These are phyloP conservation scores for Hypoxylon sp. DNA, from an alignment of 2,329 filamentous ascomycete genomes.

Conservation along the genomic window DNA sequence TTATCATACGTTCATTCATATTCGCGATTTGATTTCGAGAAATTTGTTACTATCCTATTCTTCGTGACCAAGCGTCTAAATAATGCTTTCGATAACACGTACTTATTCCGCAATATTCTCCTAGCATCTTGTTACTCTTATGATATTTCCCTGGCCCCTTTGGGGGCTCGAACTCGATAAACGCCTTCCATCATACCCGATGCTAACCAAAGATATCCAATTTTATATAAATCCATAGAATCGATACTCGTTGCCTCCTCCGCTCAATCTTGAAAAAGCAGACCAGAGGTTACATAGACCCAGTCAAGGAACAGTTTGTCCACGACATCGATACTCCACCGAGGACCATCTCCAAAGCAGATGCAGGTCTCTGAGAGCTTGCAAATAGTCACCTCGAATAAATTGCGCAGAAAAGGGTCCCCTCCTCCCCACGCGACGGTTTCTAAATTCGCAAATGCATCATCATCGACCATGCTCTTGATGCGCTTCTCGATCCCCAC, in stretches of 20 bases:
- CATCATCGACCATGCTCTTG: constrained; percentile 18
- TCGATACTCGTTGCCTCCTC: background rate
- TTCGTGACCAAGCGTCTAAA: too few species aligned
- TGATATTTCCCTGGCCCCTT: too few species aligned
- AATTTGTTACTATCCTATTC: too few species aligned
- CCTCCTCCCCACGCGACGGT: constrained; percentile 25
- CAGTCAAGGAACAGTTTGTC: constrained; percentile 37
- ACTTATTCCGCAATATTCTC: too few species aligned
- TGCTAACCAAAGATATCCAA: background rate
- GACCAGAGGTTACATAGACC: constrained; percentile 26
- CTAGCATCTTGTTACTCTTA: too few species aligned
- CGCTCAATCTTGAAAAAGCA: constrained; percentile 2
- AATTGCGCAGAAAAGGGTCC: constrained; percentile 15
- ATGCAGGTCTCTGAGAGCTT: constrained; percentile 37
- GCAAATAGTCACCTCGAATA: constrained; percentile 28
- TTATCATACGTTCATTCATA: background rate
- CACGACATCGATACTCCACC: constrained; percentile 40
- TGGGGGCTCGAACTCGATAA: background rate
- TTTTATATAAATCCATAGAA: background rate
- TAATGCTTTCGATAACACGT: too few species aligned
- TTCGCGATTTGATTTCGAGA: background rate
- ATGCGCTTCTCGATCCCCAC: constrained; percentile 34
- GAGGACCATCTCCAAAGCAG: constrained; percentile 43
- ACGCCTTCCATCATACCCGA: background rate
- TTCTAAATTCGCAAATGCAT: constrained; percentile 25